Evolutionary conservation across 2,329 filamentous ascomycete genomes (phyloP), one percentile per base, ranked within the genome.

Genomic region (Hypoxylon sp.): DNA sequence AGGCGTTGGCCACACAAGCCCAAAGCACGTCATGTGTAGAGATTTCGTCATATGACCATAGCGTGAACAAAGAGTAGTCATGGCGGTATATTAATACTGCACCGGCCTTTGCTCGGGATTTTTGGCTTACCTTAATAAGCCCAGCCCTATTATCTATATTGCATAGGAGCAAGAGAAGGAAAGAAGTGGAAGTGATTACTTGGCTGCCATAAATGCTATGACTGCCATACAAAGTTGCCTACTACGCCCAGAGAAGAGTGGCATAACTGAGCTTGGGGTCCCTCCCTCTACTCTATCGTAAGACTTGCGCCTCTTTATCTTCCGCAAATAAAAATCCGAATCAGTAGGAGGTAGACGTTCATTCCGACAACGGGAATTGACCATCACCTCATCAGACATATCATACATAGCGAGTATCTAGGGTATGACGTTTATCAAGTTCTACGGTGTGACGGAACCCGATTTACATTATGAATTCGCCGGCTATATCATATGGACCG

Each of bases 31-130:
- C 36, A 53, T 32, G 24, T 12, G 4, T 20, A 24, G 16, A 30
- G 18, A 22, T 22, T 20, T 22, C 14, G 44, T 53, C 51, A 53
- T 44, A 33, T 40, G 51, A 44, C 42, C 51, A 53, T 32, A 44
- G 24, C 22, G 51, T 44, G 26, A 53, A 53, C 36, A 53, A 44
- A 53, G 26, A 22, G 2, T 32, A 53, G 42, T 26, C 44, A 32
- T 44, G 12, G 18, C 2, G n/a, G 16, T 42, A 28, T 30, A 14
- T 26, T 24, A 32, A 44, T 42, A 20, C 32, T 32, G 20, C 7
- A 16, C 26, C 11, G 22, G 4, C 14, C n/a, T 6, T 18, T 20
- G 8, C 20, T 32, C 20, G 9, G 24, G 32, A 36, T 18, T 22
- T 26, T 11, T 4, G 38, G 20, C 46, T 52, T 26, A 40, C 14